These are phyloP conservation scores for Verbena officinalis DNA, from an alignment of 257 asterid genomes.

Conservation along the genomic window DNA sequence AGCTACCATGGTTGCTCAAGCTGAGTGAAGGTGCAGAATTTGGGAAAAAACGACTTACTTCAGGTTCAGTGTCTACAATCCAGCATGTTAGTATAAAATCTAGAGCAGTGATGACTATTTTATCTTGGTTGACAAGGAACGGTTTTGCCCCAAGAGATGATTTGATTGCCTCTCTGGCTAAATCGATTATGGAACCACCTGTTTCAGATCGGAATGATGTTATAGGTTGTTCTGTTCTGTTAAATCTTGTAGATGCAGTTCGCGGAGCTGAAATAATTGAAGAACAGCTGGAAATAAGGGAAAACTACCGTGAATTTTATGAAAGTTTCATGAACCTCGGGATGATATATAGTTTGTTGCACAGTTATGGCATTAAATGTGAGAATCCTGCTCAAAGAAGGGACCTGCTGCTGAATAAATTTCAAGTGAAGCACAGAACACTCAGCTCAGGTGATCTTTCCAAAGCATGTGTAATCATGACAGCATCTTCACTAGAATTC, in stretches of 20 bases:
- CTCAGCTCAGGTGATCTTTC: constrained; percentile 71
- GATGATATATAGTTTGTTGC: constrained; percentile 82
- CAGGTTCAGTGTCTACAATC: constrained; percentile 48
- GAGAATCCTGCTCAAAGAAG: constrained; percentile 82
- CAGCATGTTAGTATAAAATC: constrained; percentile 59
- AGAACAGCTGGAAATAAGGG: constrained; percentile 66
- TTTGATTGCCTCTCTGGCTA: constrained; percentile 75
- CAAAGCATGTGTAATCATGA: constrained; percentile 21
- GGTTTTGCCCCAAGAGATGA: constrained; percentile 81
- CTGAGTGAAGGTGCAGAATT: constrained; percentile 54
- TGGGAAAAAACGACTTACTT: constrained; percentile 49
- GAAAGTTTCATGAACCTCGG: constrained; percentile 94
- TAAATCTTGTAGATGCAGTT: constrained; percentile 83
- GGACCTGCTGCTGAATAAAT: constrained; percentile 63
- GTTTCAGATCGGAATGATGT: constrained; percentile 83
- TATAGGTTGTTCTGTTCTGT: constrained; percentile 76
- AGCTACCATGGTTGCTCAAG: constrained; percentile 85
- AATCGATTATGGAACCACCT: constrained; percentile 85
- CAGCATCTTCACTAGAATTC: constrained; percentile 13
- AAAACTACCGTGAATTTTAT: constrained; percentile 68
- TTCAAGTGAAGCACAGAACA: constrained; percentile 66
- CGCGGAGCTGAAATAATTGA: constrained; percentile 90
- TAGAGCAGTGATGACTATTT: constrained; percentile 64
- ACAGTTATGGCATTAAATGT: constrained; percentile 73
- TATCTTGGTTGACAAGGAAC: constrained; percentile 84